These are phyloP conservation scores for Epichloe typhina DNA, from an alignment of 2,329 filamentous ascomycete genomes.

Conservation along the genomic window DNA sequence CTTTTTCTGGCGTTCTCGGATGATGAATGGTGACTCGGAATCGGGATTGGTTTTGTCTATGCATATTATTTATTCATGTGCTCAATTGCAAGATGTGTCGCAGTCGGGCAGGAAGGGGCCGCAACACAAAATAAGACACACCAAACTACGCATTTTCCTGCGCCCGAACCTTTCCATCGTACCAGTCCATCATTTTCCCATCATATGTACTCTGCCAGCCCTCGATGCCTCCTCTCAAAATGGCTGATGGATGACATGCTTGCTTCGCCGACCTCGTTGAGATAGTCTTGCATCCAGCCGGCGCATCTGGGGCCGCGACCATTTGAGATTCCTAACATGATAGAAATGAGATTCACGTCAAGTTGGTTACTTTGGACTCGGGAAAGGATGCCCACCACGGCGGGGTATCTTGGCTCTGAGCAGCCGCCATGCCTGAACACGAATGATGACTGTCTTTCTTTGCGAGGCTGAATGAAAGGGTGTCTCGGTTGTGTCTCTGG, in stretches of 20 bases:
- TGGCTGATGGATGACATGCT: constrained; percentile 32
- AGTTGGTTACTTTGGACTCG: constrained; percentile 16
- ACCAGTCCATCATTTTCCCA: constrained; percentile 35
- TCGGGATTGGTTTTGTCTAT: not conserved
- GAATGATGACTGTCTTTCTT: not conserved
- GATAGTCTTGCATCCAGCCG: constrained; percentile 30
- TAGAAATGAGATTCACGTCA: too few relatives aligned
- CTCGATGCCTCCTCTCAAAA: constrained; percentile 39
- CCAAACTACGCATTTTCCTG: not conserved
- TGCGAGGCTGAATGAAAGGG: not conserved
- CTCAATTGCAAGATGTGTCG: not conserved
- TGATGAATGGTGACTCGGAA: constrained; percentile 6
- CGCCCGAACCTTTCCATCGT: constrained; percentile 29
- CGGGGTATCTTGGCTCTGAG: constrained; percentile 7
- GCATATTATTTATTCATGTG: not conserved
- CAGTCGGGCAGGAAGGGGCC: not conserved
- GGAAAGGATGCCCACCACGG: constrained; percentile 31
- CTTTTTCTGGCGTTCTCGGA: constrained; percentile 23
- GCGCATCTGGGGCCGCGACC: too few relatives aligned
- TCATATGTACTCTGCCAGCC: constrained; percentile 39
- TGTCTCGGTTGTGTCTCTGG: not conserved
- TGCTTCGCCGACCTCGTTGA: constrained; percentile 30
- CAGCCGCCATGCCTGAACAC: not conserved
- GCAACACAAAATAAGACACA: not conserved
- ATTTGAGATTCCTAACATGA: too few relatives aligned